These are phyloP conservation scores for Didymella glomerata DNA, from an alignment of 2,329 filamentous ascomycete species.

Conservation along the genomic window DNA sequence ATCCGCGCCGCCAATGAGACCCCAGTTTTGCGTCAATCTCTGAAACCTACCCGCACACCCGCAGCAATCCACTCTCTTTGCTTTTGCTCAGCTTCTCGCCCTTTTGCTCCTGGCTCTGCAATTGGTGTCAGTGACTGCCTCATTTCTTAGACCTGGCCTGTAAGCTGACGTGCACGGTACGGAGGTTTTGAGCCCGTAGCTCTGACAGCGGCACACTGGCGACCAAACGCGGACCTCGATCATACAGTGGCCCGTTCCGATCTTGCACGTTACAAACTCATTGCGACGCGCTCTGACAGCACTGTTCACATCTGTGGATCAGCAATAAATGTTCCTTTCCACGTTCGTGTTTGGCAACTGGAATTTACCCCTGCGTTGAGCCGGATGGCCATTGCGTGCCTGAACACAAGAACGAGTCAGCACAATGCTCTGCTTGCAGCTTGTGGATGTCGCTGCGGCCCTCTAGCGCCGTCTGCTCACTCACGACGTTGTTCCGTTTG, in stretches of 20 bases:
- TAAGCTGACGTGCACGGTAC: conserved; percentile 24
- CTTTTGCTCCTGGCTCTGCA: conserved; percentile 25
- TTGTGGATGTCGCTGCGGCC: conserved; percentile 4
- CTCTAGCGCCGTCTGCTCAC: conserved; percentile 13
- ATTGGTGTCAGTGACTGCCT: conserved; percentile 29
- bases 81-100: conserved; percentile 26
- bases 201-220: conserved; percentile 43
- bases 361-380: conserved; percentile 13
- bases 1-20: conserved; percentile 42
- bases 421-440: conserved; percentile 13
- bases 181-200: conserved; percentile 21
- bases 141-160: conserved; percentile 19
- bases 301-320: conserved; percentile 13
- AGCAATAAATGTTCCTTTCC: conserved; percentile 4
- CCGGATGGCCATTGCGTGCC: conserved; percentile 12
- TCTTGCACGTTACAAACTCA: conserved; percentile 9
- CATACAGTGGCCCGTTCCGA: conserved; percentile 30
- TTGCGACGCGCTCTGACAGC: conserved; percentile 14
- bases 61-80: conserved; percentile 26
- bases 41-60: conserved; percentile 41
- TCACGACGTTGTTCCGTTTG: conserved; percentile 13
- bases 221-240: conserved; percentile 28
- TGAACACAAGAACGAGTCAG: conserved; percentile 17
- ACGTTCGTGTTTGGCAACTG: conserved; percentile 10
- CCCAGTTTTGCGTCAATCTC: conserved; percentile 27